Evolutionary conservation across 2,329 filamentous ascomycete genomes (phyloP), one percentile per base, ranked within the genome.

Genomic region (Phaeosphaeria sp.): DNA sequence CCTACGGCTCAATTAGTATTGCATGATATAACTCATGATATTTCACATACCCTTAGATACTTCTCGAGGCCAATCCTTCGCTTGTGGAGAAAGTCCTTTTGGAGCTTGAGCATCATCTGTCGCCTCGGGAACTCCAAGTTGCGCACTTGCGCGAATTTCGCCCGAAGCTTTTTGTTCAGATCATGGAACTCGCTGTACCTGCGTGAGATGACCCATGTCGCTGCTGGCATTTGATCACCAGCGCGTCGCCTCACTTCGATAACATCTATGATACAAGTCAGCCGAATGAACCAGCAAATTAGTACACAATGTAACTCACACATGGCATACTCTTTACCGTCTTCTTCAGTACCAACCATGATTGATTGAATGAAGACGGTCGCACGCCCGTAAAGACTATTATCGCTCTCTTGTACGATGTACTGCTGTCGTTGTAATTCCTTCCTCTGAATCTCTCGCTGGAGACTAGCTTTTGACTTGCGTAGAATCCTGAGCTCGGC

Each of bases 161-260:
- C 85, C 52, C 95, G 89, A 24, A 99, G 84, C 54, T 90, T 90
- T 74, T 97, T 95, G 74, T 99, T 92, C 18, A 99, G 86, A 63
- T 97, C 93, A 69, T 96, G 93, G 70, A 99, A 99, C 77, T 98
- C 94, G 79, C 93, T 97, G 74, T 99, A 99, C 64, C 95, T 87
- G 55, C 94, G 87, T n/a, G 92, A 91, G 44, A 99, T 88, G 15
- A 90, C 87, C 95, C 95, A 99, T 2, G 91, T 91, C 0, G 94
- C 94, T n/a, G 94, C 92, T 3, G 93, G 91, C 91, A 98, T 96
- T 76, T 96, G 92, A 72, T 98, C 94, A 17, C 93, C 94, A 1
- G 93, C 93, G 69, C 93, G 90, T 57, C 94, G 86, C 66, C 91
- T 89, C 2, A 99, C 94, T 77, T 99, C 94, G 55, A 99, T 87